These are phyloP conservation scores for Carex sylvatica DNA, from an alignment of 202 grass and related monocot species.

Conservation along the genomic window DNA sequence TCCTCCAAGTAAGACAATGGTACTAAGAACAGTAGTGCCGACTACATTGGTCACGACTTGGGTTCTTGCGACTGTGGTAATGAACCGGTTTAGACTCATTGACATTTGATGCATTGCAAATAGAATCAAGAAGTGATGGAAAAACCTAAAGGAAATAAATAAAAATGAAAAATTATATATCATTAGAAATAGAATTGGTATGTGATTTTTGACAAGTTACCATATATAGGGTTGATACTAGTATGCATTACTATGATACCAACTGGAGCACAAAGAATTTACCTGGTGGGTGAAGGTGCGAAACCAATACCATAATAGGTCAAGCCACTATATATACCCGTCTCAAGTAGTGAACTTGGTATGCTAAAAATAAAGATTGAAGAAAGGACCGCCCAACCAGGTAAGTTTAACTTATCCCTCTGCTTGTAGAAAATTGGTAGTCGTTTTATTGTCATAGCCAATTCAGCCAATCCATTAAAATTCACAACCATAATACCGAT, in stretches of 20 bases:
- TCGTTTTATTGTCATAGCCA: conserved; percentile 87
- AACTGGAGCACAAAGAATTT: background rate
- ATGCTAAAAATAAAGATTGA: conserved; percentile 77
- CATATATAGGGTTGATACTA: background rate
- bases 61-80: conserved; percentile 44
- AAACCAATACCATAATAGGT: conserved; percentile 92
- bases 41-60: conserved; percentile 44
- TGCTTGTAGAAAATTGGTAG: conserved; percentile 97
- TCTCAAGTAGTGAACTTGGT: conserved; percentile 79
- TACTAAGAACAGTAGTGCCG: conserved; percentile 30
- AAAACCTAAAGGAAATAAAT: conserved; percentile 32
- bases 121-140: conserved; percentile 44
- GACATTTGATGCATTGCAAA: conserved; percentile 51
- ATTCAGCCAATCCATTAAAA: conserved; percentile 97
- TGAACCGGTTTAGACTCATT: conserved; percentile 43
- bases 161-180: background rate
- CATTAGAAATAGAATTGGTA: background rate
- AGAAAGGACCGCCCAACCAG: conserved; percentile 92
- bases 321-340: conserved; percentile 76
- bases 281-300: conserved; percentile 79
- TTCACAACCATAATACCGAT: conserved; percentile 71
- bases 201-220: background rate
- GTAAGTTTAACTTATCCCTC: conserved; percentile 71
- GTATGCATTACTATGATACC: background rate
- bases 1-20: conserved; percentile 39